Base-by-base conservation (phyloP, 306 rosid genomes). In the Acacia confusa region DNA sequence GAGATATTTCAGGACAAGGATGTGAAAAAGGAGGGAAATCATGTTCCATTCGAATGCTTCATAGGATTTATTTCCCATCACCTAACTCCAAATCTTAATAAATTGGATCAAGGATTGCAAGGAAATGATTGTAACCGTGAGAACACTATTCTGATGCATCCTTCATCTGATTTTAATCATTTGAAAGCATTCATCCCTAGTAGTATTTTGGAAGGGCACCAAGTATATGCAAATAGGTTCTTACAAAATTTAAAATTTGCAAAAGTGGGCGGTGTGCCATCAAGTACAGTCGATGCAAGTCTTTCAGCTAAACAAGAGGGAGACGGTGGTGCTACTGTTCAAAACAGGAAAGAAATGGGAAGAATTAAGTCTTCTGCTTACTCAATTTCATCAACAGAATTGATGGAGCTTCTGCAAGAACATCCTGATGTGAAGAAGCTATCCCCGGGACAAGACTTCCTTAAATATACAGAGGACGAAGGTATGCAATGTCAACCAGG, bases 371-470 rank as follows among this genome's bases (percentile, higher is more conserved):
- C 64, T 57, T 9, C 30, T 57, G 30, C 30, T 22, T 22, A 28
- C 27, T 20, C 27, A 57, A 57, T 57, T 57, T 57, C 64, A 57
- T 22, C 24, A 6, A 22, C 28, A 57, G 64, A 57, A 57, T 57
- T 57, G 64, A 22, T 22, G 27, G 64, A 57, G 64, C 11, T 19
- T 53, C 10, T 20, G 2, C 25, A 90, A 88, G 97, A 93, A 22
- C 88, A 95, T 84, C 99, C 99, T 45, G 99, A 95, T 81, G 92
- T 92, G 88, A 93, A 95, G 90, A 92, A 90, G 83, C 82, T 95
- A n/a, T 72, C 91, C 82, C 93, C 94, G 6, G 97, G 91, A 58
- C 96, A 95, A 79, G 98, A 93, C 88, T 93, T 93, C 87, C 7
- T 55, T n/a, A 90, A 95, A 88, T 95, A 95, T 91, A 88, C 98